Evolutionary conservation across 306 rosid species (phyloP).

Genomic region (Amphicarpaea edgeworthii): DNA sequence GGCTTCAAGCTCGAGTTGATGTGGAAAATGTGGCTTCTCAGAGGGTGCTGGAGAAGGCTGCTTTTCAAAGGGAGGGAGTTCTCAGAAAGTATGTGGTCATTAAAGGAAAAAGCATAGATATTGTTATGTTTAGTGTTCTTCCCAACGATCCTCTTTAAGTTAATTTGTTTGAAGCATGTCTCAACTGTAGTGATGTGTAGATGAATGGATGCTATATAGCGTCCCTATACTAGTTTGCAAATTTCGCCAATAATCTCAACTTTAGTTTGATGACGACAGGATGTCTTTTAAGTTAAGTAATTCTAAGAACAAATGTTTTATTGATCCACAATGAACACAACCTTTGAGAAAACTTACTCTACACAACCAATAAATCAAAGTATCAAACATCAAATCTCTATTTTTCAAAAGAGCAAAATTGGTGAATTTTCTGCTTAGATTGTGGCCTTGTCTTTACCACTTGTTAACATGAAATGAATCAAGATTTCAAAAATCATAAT

Average conservation of each 20-base stretch:
- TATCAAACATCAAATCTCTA: not conserved
- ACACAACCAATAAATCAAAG: too few species aligned
- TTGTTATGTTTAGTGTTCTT: constrained; percentile 56
- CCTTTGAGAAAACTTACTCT: too few species aligned
- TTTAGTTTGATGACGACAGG: too few species aligned
- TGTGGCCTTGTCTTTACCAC: not conserved
- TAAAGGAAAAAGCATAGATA: constrained; percentile 60
- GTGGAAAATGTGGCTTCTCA: constrained; percentile 65
- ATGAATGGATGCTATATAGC: too few species aligned
- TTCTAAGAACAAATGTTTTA: too few species aligned
- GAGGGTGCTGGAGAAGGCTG: constrained; percentile 64
- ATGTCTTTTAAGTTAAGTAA: too few species aligned
- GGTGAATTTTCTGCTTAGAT: not conserved
- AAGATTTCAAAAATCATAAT: not conserved
- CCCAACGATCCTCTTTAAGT: constrained; percentile 30
- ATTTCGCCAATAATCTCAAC: not conserved
- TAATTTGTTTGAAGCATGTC: not conserved
- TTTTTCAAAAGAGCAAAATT: not conserved
- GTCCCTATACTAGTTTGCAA: not conserved
- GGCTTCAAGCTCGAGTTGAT: constrained; percentile 71
- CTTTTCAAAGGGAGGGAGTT: constrained; percentile 73
- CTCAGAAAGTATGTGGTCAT: constrained; percentile 56
- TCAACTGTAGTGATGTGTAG: too few species aligned
- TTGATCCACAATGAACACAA: too few species aligned
- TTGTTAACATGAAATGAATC: not conserved